phyloP scores from a whole-genome alignment of 208 protist genomes.

The Leishmania tropica region DNA sequence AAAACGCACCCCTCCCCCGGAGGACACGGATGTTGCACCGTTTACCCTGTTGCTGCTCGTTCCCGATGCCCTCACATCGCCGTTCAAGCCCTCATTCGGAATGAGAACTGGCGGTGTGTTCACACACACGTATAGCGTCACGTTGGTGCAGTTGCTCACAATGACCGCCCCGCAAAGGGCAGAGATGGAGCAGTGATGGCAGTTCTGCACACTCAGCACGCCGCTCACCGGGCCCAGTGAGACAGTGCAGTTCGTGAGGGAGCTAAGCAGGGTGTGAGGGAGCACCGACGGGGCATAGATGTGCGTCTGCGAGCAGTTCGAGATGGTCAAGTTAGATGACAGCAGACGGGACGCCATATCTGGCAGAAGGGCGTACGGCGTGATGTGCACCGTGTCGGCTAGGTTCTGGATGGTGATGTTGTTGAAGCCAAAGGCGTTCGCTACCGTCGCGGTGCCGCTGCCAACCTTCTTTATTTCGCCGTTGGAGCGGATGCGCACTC shows the following conservation, averaged over 20 bases:
- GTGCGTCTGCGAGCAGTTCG: conserved; percentile 68
- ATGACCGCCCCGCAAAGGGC: conserved; percentile 81
- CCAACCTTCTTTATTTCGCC: conserved; percentile 45
- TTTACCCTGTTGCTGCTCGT: conserved; percentile 34
- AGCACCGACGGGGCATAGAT: conserved; percentile 83
- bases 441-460: conserved; percentile 2
- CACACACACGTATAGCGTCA: conserved; percentile 82
- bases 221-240: conserved; percentile 83
- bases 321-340: conserved; percentile 76
- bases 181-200: conserved; percentile 84
- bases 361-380: conserved; percentile 47
- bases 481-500: conserved; percentile 72
- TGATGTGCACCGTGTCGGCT: conserved; percentile 61
- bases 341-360: conserved; percentile 40
- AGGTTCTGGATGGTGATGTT: conserved; percentile 64
- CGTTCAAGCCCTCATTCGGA: conserved; percentile 19
- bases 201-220: conserved; percentile 80
- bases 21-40: conserved; percentile 8
- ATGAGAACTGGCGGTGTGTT: conserved; percentile 88
- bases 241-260: conserved; percentile 88
- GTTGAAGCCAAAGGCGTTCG: conserved; percentile 51
- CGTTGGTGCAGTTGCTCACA: conserved; percentile 73
- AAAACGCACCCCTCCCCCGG: conserved; percentile 64
- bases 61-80: conserved; percentile 18
- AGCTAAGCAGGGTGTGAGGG: conserved; percentile 78